Conservation (phyloP, 2,329 filamentous ascomycete genomes). For the Tolypocladium amazonense region DNA sequence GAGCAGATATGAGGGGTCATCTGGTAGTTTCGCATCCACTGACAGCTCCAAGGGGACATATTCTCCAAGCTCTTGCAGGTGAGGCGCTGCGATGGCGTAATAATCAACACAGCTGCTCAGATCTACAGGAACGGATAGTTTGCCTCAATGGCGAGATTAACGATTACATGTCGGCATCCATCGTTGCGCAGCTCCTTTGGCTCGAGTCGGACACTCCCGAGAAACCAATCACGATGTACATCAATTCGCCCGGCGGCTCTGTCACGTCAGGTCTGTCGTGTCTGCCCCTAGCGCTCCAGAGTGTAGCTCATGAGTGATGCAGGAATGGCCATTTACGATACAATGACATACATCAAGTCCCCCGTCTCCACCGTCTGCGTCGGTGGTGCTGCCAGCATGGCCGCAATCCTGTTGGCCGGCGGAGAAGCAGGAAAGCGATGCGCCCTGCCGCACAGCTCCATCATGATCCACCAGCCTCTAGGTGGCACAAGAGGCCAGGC, state of each 20-base stretch:
- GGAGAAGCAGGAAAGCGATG: conserved; percentile 78
- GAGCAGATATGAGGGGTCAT: conserved; percentile 15
- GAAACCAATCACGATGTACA: conserved; percentile 94
- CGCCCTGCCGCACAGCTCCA: conserved; percentile 81
- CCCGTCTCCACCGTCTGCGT: conserved; percentile 93
- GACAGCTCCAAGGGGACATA: conserved; percentile 54
- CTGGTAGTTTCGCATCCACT: conserved; percentile 6
- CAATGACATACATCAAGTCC: conserved; percentile 92
- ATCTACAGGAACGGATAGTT: conserved; percentile 71
- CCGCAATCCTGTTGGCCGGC: conserved; percentile 75
- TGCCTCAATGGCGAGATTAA: conserved; percentile 89
- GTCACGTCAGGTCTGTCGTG: conserved; percentile 55
- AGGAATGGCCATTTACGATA: conserved; percentile 89
- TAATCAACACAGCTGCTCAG: not conserved
- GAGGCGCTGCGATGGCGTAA: conserved; percentile 9
- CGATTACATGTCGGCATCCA: conserved; percentile 80
- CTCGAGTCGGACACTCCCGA: conserved; percentile 94
- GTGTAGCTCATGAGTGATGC: conserved; percentile 2
- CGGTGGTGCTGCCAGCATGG: conserved; percentile 92
- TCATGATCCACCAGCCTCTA: conserved; percentile 96
- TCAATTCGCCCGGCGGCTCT: conserved; percentile 90
- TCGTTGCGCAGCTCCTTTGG: conserved; percentile 93
- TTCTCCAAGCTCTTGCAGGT: conserved; percentile 73
- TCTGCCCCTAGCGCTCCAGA: not conserved
- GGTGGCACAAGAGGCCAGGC: conserved; percentile 59